Conservation (phyloP, 768 basidiomycete species). For the Suillus clintonianus region DNA sequence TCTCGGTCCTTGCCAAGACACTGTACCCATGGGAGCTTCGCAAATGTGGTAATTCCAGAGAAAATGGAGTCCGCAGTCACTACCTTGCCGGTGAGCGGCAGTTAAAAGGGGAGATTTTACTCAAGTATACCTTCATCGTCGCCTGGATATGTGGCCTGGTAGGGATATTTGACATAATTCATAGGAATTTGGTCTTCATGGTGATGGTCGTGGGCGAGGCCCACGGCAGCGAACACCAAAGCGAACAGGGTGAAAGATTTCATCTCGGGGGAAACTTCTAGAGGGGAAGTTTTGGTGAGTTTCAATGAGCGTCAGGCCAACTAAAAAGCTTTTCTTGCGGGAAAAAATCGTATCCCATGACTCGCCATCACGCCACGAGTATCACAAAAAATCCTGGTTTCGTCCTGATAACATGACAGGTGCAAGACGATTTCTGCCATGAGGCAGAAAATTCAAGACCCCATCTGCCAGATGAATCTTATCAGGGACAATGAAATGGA, state of each 20-base stretch:
- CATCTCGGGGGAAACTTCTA: slow-evolving; percentile 18
- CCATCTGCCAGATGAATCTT: slow-evolving; percentile 10
- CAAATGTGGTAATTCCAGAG: slow-evolving; percentile 83
- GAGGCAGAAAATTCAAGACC: slow-evolving; percentile 34
- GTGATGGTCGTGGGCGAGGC: slow-evolving; percentile 40
- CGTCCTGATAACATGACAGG: slow-evolving; percentile 13
- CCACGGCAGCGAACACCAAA: slow-evolving; percentile 26
- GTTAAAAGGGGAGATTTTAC: not conserved
- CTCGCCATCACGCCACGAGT: slow-evolving; percentile 8
- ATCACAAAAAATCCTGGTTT: slow-evolving; percentile 16
- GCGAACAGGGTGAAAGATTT: slow-evolving; percentile 25
- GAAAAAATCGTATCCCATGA: slow-evolving; percentile 28
- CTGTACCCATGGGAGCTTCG: slow-evolving; percentile 81
- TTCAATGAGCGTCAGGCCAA: slow-evolving; percentile 1
- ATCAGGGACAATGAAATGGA: slow-evolving; percentile 5
- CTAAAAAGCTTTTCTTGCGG: slow-evolving; percentile 26
- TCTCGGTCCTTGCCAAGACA: slow-evolving; percentile 68
- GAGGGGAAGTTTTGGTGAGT: not conserved
- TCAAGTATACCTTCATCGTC: slow-evolving; percentile 54
- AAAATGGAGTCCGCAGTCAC: slow-evolving; percentile 80
- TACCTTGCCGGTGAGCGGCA: slow-evolving; percentile 20
- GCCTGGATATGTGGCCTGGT: slow-evolving; percentile 57
- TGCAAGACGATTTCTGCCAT: slow-evolving; percentile 44
- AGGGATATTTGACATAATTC: slow-evolving; percentile 68
- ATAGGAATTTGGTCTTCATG: slow-evolving; percentile 61